Conservation (phyloP, 352 stramenopile genomes). For the Pythium scleroteichum region DNA sequence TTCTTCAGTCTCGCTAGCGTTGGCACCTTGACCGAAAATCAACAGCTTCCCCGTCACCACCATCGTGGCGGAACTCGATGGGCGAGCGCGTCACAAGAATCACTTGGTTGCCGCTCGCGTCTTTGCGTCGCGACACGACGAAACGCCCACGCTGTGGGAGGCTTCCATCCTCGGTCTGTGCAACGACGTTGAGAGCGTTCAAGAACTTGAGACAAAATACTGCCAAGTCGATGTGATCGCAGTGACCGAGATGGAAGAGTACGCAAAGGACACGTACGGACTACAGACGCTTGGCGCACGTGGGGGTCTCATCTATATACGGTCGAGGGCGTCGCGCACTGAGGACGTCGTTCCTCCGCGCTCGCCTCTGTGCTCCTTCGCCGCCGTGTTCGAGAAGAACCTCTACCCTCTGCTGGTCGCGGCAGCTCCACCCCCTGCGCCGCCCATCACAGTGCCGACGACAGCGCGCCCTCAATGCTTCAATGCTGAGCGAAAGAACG, state of each 20-base stretch:
- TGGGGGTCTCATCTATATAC: conserved; percentile 26
- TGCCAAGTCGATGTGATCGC: conserved; percentile 32
- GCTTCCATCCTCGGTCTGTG: conserved; percentile 35
- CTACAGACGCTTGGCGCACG: conserved; percentile 33
- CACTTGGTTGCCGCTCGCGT: conserved; percentile 42
- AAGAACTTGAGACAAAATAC: conserved; percentile 36
- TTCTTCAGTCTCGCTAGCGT: conserved; percentile 44
- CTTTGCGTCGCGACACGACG: conserved; percentile 39
- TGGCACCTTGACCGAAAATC: conserved; percentile 33
- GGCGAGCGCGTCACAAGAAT: conserved; percentile 30
- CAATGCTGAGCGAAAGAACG: too few species aligned
- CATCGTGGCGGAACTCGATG: conserved; percentile 31
- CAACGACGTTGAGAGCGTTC: conserved; percentile 28
- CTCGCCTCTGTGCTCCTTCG: conserved; percentile 31
- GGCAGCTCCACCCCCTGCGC: background rate
- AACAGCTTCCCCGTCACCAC: conserved; percentile 28
- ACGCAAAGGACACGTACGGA: conserved; percentile 41
- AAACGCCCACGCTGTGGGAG: conserved; percentile 42
- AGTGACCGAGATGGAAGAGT: conserved; percentile 39
- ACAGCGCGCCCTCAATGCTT: background rate
- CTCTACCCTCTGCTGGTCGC: conserved; percentile 28
- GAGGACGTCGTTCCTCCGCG: conserved; percentile 8
- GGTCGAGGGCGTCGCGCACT: conserved; percentile 29
- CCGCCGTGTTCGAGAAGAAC: conserved; percentile 37
- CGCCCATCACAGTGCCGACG: background rate